Evolutionary conservation across 768 basidiomycete species (phyloP), one percentile per base, ranked within the genome.

Genomic region (Fistulinella prunicolor): DNA sequence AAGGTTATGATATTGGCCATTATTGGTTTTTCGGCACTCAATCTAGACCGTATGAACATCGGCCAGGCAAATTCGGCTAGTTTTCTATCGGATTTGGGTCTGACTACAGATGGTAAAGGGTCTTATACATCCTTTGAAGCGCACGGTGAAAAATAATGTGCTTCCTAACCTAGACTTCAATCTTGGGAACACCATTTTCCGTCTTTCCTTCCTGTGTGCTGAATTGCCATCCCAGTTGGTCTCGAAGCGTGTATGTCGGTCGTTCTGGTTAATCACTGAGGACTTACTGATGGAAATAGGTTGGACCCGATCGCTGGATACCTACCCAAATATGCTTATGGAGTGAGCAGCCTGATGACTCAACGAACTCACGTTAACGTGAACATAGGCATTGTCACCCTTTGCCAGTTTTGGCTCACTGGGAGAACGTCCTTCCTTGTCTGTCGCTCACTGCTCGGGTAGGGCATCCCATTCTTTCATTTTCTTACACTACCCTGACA

Each of bases 221-320:
- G 83, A 84, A 54, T 61, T 85, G 14, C 82, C 83, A 9, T 83
- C 82, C 13, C 82, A 84, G 47, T 65, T 84, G 14, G 64, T 84
- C 35, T 82, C 80, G 2, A 85, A 85, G 62, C 71, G 75, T 13
- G 74, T 82, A 36, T 39, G 71, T 60, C n/a, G n/a, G n/a, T n/a
- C 2, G 9, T 12, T 6, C 14, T n/a, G 10, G 2, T 30, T 10
- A n/a, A 26, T 36, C 17, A 4, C 13, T 4, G 13, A 10, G 9
- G 13, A 4, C n/a, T 53, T 13, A 8, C 10, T 36, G 41, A 46
- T 19, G 14, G 16, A 26, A 41, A 36, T 21, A 80, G 76, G 52
- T 81, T 32, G 82, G 83, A 4, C 81, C 82, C 4, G 82, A 85
- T 61, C 73, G 78, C 21, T 83, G 80, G 81, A 81, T 82, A 61